Evolutionary conservation across 768 basidiomycete genomes (phyloP), one percentile per base, ranked within the genome.

Genomic region (Psilocybe cyanescens): DNA sequence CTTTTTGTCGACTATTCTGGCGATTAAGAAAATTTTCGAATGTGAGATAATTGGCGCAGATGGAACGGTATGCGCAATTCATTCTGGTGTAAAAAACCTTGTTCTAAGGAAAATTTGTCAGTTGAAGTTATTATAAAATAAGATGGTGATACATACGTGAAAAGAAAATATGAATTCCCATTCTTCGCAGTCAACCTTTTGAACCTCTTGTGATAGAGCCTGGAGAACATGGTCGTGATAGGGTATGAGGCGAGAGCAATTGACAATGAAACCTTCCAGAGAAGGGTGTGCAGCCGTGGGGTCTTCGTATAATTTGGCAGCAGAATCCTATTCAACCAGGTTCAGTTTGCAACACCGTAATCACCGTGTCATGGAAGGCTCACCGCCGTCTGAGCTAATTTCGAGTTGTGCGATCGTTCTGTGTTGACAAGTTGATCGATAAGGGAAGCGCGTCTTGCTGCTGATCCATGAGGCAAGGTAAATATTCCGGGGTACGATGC

Each of bases 401-500:
- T 70, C 8, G 64, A 64, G 4, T 74, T 56, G 65, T 79, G 76
- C 8, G 61, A 63, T 8, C 65, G 65, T 65, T 79, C 78, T 8
- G 71, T 68, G 8, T 75, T 74, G n/a, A 73, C 30, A 14, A 80
- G 58, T 59, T 77, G 72, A 37, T 72, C 63, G 24, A 79, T 54
- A 4, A 72, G 65, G 29, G 66, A 71, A 12, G 31, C 29, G 45
- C 75, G 70, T 52, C 65, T 64, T 14, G 58, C 62, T n/a, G 59
- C 37, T 31, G 74, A 68, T n/a, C 72, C 66, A 56, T 65, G 62
- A 0, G 75, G 71, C 6, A 71, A 49, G 24, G 68, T 68, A 60
- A 74, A 81, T 29, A 79, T 59, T 1, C 75, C 76, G 3, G 78
- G 78, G 59, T 72, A 76, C 1, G 70, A 68, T 8, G 70, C 75